A percentile compares a stretch with the other conserved stretches of the same genome.
Conservation (phyloP, 2,329 filamentous ascomycete genomes). For the Gaeumannomyces tritici region DNA sequence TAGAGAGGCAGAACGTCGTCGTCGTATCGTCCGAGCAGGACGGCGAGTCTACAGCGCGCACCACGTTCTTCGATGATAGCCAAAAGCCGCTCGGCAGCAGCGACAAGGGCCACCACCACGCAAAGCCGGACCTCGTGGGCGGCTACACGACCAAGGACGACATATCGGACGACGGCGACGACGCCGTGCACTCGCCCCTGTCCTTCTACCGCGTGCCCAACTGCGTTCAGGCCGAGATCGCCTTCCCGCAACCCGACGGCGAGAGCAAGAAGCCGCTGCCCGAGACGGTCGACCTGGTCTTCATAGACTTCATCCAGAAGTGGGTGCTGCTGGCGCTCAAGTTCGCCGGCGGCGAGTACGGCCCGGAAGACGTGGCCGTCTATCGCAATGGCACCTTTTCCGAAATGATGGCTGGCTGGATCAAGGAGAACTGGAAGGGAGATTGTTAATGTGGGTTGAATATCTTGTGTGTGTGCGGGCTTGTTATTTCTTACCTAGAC, state of each 20-base stretch:
- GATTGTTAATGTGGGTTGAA: constrained; percentile 27
- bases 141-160: constrained; percentile 92
- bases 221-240: constrained; percentile 62
- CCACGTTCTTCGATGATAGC: background rate
- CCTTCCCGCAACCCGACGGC: constrained; percentile 38
- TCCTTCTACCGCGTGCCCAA: constrained; percentile 74
- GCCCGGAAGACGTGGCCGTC: constrained; percentile 32
- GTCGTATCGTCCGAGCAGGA: constrained; percentile 4
- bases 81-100: constrained; percentile 21
- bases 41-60: background rate
- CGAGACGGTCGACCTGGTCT: constrained; percentile 75
- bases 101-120: constrained; percentile 12
- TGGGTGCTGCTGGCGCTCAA: constrained; percentile 71
- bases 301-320: constrained; percentile 81
- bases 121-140: constrained; percentile 34
- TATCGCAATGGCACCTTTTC: constrained; percentile 49
- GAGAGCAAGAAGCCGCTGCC: constrained; percentile 34
- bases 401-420: constrained; percentile 46
- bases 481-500: background rate
- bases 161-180: constrained; percentile 74
- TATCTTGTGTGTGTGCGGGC: background rate
- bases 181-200: constrained; percentile 72
- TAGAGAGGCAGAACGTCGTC: constrained; percentile 10
- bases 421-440: constrained; percentile 46
- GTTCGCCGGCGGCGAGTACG: constrained; percentile 43